Conservation (phyloP, 176 grass and related monocot genomes). For the Oryza punctata region DNA sequence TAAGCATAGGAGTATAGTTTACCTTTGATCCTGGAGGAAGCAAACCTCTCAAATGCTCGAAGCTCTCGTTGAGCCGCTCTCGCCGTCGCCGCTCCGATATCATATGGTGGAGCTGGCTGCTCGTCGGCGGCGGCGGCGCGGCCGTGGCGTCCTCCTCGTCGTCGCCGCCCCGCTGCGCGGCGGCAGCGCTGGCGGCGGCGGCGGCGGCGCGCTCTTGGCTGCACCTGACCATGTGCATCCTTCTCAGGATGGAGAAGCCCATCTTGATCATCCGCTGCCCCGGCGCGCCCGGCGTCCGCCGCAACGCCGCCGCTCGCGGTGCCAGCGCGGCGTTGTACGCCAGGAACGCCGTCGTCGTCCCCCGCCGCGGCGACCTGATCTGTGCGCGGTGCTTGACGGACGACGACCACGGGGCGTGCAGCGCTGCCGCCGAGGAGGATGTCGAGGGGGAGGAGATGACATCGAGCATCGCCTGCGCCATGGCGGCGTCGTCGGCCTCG, state of each 20-base stretch:
- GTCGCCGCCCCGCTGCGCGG: neutral
- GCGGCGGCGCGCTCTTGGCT: constrained; percentile 3
- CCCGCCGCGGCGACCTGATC: neutral
- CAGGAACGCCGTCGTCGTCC: constrained; percentile 43
- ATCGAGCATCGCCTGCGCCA: constrained; percentile 65
- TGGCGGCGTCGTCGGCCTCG: constrained; percentile 53
- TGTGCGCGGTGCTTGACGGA: neutral
- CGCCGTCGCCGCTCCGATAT: constrained; percentile 70
- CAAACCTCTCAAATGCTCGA: constrained; percentile 53
- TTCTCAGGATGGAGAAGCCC: constrained; percentile 45
- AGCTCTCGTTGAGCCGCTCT: constrained; percentile 80
- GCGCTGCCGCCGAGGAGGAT: neutral
- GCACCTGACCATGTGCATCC: constrained; percentile 34
- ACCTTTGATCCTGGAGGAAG: constrained; percentile 74
- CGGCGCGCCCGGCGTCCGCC: neutral
- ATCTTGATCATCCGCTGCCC: constrained; percentile 78
- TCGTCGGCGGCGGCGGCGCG: constrained; percentile 23
- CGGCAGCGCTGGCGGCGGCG: neutral
- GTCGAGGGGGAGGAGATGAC: constrained; percentile 50
- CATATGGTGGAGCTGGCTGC: constrained; percentile 76
- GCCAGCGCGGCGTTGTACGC: constrained; percentile 54
- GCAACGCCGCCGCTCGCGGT: neutral
- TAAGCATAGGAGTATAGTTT: neutral
- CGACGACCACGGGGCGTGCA: neutral
- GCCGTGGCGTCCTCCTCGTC: neutral